A percentile compares a stretch with the other conserved stretches of the same genome.
Conservation (phyloP, 345 rosid genomes). For the Gossypium ekmanianum region DNA sequence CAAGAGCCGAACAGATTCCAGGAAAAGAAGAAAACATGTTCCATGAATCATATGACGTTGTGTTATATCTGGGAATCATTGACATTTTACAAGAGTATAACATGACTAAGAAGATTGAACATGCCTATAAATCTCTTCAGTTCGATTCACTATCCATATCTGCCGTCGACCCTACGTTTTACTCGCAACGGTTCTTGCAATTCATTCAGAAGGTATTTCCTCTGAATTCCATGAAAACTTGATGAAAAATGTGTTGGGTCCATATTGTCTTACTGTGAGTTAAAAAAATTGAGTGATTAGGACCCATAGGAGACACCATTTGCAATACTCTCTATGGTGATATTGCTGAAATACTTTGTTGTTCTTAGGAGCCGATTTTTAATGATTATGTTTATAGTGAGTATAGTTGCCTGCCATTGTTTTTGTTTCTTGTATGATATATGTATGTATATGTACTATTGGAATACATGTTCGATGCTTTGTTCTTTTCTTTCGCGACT, state of each 20-base stretch:
- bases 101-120: constrained; percentile 86
- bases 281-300: not conserved
- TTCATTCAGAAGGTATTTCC: constrained; percentile 77
- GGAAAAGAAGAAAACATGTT: constrained; percentile 69
- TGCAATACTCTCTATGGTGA: not conserved
- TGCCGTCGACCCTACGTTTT: constrained; percentile 83
- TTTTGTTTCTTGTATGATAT: not conserved
- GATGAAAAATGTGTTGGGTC: constrained; percentile 13
- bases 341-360: not conserved
- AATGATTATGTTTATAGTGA: not conserved
- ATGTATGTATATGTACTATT: not conserved
- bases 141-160: constrained; percentile 86
- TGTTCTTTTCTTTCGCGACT: not conserved
- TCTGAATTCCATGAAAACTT: constrained; percentile 29
- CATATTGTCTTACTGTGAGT: not conserved
- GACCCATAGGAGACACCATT: not conserved
- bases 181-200: constrained; percentile 76
- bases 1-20: constrained; percentile 78
- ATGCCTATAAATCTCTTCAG: constrained; percentile 85
- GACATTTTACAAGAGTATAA: constrained; percentile 92
- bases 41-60: constrained; percentile 74
- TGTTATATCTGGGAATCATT: constrained; percentile 85
- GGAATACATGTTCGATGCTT: not conserved
- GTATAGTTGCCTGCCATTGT: constrained; percentile 2
- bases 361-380: not conserved